A percentile compares a stretch with the other conserved stretches of the same genome.
Evolutionary conservation across 441 rosid species (phyloP).

Genomic region (Populus hybrid): DNA sequence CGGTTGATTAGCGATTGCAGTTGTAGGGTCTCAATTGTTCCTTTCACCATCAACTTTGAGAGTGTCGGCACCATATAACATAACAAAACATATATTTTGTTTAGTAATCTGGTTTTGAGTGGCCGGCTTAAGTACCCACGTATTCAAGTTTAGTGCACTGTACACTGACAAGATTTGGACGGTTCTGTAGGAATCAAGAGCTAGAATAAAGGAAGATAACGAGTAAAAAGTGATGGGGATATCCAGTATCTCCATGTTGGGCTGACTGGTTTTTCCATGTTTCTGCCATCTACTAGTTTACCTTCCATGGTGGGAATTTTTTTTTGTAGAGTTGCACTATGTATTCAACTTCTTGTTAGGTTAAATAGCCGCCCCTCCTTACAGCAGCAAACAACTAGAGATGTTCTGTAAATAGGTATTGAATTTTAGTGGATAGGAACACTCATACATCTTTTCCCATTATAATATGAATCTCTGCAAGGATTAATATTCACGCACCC

Average conservation of each 20-base stretch:
- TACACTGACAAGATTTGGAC: slow-evolving; percentile 6
- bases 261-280: slow-evolving; percentile 15
- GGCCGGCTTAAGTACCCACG: neutral
- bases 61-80: slow-evolving; percentile 21
- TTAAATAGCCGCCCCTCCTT: neutral
- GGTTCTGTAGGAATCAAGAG: neutral
- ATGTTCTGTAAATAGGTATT: neutral
- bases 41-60: slow-evolving; percentile 17
- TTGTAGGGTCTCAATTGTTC: slow-evolving; percentile 8
- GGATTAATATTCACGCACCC: neutral
- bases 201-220: neutral
- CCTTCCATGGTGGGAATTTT: neutral
- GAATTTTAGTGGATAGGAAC: too few species aligned
- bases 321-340: neutral
- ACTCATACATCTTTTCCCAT: neutral
- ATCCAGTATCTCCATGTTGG: neutral
- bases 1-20: neutral
- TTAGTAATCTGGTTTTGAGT: neutral
- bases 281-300: neutral
- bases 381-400: neutral
- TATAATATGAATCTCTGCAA: too few species aligned
- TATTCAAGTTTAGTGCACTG: neutral
- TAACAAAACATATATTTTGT: neutral
- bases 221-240: neutral
- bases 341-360: neutral